Percentiles rank a stretch among this genome's conserved stretches.
Evolutionary conservation across 1,139 yeast genomes (phyloP).

Genomic region (Taphrina pruni): DNA sequence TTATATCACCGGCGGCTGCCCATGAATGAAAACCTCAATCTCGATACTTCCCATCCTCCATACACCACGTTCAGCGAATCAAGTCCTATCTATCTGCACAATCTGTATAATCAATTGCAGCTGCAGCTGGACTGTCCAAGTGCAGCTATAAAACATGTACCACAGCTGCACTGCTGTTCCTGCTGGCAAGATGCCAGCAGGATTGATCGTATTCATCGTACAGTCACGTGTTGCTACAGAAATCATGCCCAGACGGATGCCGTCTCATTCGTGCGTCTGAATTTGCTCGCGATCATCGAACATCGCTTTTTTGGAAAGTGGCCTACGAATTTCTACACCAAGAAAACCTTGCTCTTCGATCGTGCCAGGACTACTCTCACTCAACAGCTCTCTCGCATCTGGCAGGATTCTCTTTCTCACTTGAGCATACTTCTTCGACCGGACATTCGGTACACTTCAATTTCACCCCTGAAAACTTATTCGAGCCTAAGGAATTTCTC

Average conservation of each 20-base stretch:
- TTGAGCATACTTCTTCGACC: neutral
- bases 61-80: too few relatives aligned
- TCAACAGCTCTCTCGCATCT: neutral
- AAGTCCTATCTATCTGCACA: too few relatives aligned
- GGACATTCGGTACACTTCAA: too few relatives aligned
- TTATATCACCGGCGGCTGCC: too few relatives aligned
- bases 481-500: neutral
- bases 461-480: slow-evolving; percentile 11
- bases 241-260: slow-evolving; percentile 10
- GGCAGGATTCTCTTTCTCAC: neutral
- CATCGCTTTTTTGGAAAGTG: slow-evolving; percentile 18
- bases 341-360: neutral
- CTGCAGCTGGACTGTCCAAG: too few relatives aligned
- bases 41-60: too few relatives aligned
- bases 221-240: neutral
- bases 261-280: slow-evolving; percentile 24
- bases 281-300: slow-evolving; percentile 22
- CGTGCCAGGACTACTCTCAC: neutral
- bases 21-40: too few relatives aligned
- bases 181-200: too few relatives aligned
- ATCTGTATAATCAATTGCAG: too few relatives aligned
- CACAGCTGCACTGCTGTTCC: too few relatives aligned
- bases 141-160: too few relatives aligned
- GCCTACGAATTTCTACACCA: slow-evolving; percentile 16
- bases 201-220: neutral